These are phyloP conservation scores for Pseudogymnoascus sp. DNA, from an alignment of 2,329 filamentous ascomycete species.

Conservation along the genomic window DNA sequence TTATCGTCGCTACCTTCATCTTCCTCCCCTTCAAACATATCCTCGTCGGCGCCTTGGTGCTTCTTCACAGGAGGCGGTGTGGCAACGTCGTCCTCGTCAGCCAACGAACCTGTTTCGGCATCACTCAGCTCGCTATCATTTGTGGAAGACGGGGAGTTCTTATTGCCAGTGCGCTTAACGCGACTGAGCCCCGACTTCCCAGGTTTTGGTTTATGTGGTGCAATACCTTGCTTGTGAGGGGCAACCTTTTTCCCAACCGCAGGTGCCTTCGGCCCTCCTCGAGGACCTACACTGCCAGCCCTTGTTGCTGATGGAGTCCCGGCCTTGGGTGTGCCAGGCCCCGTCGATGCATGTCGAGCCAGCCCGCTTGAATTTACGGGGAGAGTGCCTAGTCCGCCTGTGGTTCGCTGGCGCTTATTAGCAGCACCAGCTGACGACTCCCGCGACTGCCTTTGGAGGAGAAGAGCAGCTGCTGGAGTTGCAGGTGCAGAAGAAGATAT, in stretches of 20 bases:
- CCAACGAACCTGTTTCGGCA: conserved; percentile 47
- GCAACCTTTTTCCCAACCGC: conserved; percentile 29
- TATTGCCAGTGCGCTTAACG: conserved; percentile 44
- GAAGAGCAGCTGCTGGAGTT: conserved; percentile 53
- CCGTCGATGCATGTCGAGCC: conserved; percentile 54
- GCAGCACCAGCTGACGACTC: conserved; percentile 52
- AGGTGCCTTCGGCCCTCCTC: conserved; percentile 32
- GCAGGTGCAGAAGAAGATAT: conserved; percentile 45
- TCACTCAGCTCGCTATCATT: conserved; percentile 59
- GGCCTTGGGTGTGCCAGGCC: conserved; percentile 54
- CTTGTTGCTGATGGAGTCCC: conserved; percentile 27
- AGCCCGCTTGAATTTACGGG: conserved; percentile 49
- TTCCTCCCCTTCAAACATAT: conserved; percentile 49
- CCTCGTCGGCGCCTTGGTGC: conserved; percentile 45
- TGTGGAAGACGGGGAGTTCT: conserved; percentile 55
- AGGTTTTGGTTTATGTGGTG: conserved; percentile 21
- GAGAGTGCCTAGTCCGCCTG: conserved; percentile 36
- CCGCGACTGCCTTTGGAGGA: conserved; percentile 47
- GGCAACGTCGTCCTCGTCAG: conserved; percentile 39
- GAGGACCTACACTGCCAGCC: conserved; percentile 54
- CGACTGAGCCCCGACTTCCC: conserved; percentile 54
- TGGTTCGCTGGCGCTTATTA: conserved; percentile 43
- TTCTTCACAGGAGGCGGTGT: conserved; percentile 36
- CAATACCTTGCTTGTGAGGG: conserved; percentile 25
- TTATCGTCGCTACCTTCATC: conserved; percentile 68